These are phyloP conservation scores for Cladosporium sp. DNA, from an alignment of 2,329 filamentous ascomycete genomes.

Conservation along the genomic window DNA sequence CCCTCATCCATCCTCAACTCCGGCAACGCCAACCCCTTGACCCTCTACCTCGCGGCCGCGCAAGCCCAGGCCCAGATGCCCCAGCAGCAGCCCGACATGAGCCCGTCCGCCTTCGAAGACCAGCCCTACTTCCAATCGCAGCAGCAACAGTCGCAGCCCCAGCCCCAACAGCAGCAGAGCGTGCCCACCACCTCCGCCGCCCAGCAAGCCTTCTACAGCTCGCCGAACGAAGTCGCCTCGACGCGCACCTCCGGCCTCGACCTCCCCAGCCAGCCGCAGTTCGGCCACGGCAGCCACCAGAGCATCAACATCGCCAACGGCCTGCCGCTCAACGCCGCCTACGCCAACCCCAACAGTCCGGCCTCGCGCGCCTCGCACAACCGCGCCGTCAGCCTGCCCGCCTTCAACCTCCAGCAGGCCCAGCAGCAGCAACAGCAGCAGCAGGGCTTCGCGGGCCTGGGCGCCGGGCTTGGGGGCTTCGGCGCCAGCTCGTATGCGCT, in stretches of 20 bases:
- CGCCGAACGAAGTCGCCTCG: conserved; percentile 53
- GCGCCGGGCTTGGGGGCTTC: conserved; percentile 52
- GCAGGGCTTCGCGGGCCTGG: conserved; percentile 53
- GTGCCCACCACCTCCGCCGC: conserved; percentile 29
- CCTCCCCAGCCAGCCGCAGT: conserved; percentile 33
- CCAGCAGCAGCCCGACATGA: conserved; percentile 37
- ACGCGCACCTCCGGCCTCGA: conserved; percentile 25
- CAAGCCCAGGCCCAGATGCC: conserved; percentile 68
- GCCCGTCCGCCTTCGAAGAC: conserved; percentile 35
- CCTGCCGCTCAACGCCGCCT: conserved; percentile 26
- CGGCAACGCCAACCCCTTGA: conserved; percentile 77
- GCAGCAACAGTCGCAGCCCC: conserved; percentile 47
- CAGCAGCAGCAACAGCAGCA: conserved; percentile 36
- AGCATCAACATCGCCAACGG: conserved; percentile 44
- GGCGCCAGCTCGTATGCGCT: conserved; percentile 37
- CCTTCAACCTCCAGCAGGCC: conserved; percentile 49
- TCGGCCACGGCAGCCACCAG: conserved; percentile 49
- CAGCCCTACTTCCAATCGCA: conserved; percentile 31
- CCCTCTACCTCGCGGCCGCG: conserved; percentile 66
- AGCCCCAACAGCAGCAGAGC: conserved; percentile 40
- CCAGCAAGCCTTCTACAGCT: conserved; percentile 72
- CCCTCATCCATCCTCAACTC: conserved; percentile 72
- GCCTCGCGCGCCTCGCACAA: conserved; percentile 44
- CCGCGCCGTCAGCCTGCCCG: conserved; percentile 82
- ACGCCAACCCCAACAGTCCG: conserved; percentile 25